Evolutionary conservation across 345 rosid species (phyloP).

Genomic region (Erysimum cheiranthoides): DNA sequence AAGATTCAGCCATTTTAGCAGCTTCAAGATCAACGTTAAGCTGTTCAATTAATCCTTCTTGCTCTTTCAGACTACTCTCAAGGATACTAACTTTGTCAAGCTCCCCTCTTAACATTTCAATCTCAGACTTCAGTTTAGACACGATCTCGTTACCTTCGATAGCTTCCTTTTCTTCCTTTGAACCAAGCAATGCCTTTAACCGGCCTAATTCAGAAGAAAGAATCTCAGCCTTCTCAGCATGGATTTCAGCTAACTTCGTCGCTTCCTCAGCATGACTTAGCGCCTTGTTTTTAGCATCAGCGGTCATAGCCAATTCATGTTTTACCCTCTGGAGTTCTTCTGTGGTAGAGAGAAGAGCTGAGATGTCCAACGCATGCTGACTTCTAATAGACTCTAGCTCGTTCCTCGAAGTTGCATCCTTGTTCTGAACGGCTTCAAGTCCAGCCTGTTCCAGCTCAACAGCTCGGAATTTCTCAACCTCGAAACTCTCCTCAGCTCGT

Average conservation of each 20-base stretch:
- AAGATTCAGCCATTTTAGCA: conserved; percentile 83
- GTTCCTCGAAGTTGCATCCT: conserved; percentile 71
- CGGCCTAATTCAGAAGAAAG: conserved; percentile 69
- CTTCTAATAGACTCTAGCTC: conserved; percentile 77
- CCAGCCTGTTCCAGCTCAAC: conserved; percentile 88
- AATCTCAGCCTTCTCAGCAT: conserved; percentile 76
- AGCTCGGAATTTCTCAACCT: conserved; percentile 87
- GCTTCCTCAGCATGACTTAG: conserved; percentile 90
- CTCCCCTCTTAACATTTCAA: conserved; percentile 52
- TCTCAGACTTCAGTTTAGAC: conserved; percentile 58
- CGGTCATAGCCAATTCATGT: conserved; percentile 73
- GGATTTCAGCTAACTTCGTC: conserved; percentile 87
- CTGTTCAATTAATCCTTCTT: conserved; percentile 68
- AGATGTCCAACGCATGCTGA: conserved; percentile 86
- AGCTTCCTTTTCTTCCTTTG: conserved; percentile 63
- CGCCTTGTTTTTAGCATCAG: conserved; percentile 87
- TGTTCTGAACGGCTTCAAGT: conserved; percentile 74
- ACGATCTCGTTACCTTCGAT: conserved; percentile 57
- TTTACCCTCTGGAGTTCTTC: conserved; percentile 73
- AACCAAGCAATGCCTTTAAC: conserved; percentile 68
- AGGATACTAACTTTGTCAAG: conserved; percentile 55
- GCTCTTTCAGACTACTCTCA: conserved; percentile 60
- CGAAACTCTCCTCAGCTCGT: conserved; percentile 79
- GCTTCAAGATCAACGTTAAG: conserved; percentile 87
- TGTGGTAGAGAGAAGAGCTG: conserved; percentile 75